phyloP scores from a whole-genome alignment of 768 basidiomycete genomes.

The Tulasnella sp. region DNA sequence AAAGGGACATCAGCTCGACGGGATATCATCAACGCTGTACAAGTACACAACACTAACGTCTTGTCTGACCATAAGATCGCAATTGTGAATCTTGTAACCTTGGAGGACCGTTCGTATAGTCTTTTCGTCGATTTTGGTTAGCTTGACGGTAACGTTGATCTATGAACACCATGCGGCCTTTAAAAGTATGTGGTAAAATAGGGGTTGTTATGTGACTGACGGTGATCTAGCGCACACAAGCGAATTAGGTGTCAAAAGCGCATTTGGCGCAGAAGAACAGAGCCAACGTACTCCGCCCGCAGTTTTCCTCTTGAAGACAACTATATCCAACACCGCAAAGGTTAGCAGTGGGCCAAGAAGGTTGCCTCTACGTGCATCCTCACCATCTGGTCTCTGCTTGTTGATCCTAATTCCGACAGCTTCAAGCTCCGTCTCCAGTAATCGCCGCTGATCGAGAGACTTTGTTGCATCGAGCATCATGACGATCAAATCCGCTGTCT shows the following conservation, averaged over 20 bases:
- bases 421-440: slow-evolving; percentile 89
- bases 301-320: slow-evolving; percentile 87
- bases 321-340: slow-evolving; percentile 22
- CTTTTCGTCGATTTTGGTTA: slow-evolving; percentile 90
- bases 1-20: slow-evolving; percentile 12
- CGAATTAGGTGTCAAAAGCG: neutral
- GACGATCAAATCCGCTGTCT: slow-evolving; percentile 87
- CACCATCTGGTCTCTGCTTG: slow-evolving; percentile 66
- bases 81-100: slow-evolving; percentile 86
- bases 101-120: slow-evolving; percentile 89
- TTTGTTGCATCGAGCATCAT: slow-evolving; percentile 91
- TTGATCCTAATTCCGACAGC: slow-evolving; percentile 95
- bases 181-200: neutral
- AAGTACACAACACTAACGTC: slow-evolving; percentile 49
- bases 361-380: neutral
- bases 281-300: slow-evolving; percentile 68
- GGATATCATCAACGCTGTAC: slow-evolving; percentile 2
- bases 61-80: slow-evolving; percentile 97
- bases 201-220: slow-evolving; percentile 27
- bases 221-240: slow-evolving; percentile 46
- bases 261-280: slow-evolving; percentile 12
- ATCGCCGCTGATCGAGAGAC: slow-evolving; percentile 76
- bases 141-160: slow-evolving; percentile 84
- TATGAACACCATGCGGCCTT: slow-evolving; percentile 22
- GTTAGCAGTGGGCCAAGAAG: too few relatives aligned